Evolutionary conservation across 2,329 filamentous ascomycete species (phyloP), one percentile per base, ranked within the genome.

Genomic region (Monascus ruber): DNA sequence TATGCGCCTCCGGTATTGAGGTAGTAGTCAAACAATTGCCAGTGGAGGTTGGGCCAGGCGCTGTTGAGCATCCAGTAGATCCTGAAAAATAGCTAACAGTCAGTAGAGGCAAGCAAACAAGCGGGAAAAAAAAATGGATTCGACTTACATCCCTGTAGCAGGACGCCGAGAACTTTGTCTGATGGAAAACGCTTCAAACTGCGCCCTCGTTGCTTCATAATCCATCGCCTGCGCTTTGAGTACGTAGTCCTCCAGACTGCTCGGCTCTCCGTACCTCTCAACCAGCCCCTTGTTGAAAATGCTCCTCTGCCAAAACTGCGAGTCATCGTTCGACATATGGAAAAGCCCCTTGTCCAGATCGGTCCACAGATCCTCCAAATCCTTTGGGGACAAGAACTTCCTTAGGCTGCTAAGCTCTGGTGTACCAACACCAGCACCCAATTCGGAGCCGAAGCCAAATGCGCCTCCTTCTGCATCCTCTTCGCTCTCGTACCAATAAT

Each of bases 1-100:
- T 76, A 81, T 0, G 72, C 66, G 0, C 74, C 77, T 0, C 68
- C 71, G 0, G 76, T 70, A 24, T 69, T 71, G 32, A 79, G 55
- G 45, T 80, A 80, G 52, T 76, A 76, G 47, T 81, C 77, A 50
- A 79, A 79, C 5, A 79, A 56, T 38, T 76, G 74, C 77, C 78
- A 82, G 50, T 81, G 77, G 26, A 81, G 58, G 39, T 68, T 73
- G 0, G 78, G 77, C 76, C 77, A 81, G 0, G 77, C 77, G 34
- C 71, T 71, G 46, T 79, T 79, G 38, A 81, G 54, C 77, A 81
- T 81, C 77, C 77, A 81, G 59, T 81, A 81, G 10, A 81, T 71
- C 1, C 46, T 50, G 26, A 9, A 7, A 6, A 26, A 26, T 6
- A 35, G 6, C 24, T 26, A 6, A 11, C n/a, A 36, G 40, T 5